phyloP scores from a whole-genome alignment of 129 eudicot species.

The carrot (Daucus carota) region DNA sequence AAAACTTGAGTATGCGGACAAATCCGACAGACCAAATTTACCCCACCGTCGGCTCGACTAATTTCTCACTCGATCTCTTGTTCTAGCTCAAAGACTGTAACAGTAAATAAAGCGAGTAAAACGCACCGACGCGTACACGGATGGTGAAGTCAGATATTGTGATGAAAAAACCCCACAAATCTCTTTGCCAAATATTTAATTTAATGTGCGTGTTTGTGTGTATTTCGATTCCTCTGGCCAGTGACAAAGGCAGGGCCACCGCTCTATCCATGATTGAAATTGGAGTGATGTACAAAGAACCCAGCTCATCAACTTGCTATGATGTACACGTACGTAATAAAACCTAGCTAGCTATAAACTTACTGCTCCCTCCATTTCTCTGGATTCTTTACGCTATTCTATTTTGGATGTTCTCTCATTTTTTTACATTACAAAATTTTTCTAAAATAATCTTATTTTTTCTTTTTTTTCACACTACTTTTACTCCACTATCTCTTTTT shows the following conservation, averaged over 20 bases:
- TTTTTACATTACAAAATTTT: no score
- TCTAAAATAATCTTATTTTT: no score
- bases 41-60: no score
- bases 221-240: background rate
- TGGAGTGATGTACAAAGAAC: background rate
- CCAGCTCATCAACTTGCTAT: constrained; percentile 17
- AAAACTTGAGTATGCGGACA: no score
- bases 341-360: background rate
- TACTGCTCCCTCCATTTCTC: no score
- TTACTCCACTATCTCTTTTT: no score
- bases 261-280: constrained; percentile 3
- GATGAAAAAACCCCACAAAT: constrained; percentile 15
- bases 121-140: constrained; percentile 21
- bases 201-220: constrained; percentile 3
- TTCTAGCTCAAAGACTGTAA: no score
- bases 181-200: constrained; percentile 15
- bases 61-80: no score
- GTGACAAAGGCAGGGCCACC: constrained; percentile 22
- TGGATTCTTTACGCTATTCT: no score
- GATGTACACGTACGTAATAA: background rate
- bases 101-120: background rate
- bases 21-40: no score
- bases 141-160: constrained; percentile 12
- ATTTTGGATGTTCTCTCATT: no score
- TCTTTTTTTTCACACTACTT: no score